A percentile compares a stretch with the other conserved stretches of the same genome.
These are phyloP conservation scores for Penicillium sp. DNA, from an alignment of 2,329 filamentous ascomycete genomes.

Conservation along the genomic window DNA sequence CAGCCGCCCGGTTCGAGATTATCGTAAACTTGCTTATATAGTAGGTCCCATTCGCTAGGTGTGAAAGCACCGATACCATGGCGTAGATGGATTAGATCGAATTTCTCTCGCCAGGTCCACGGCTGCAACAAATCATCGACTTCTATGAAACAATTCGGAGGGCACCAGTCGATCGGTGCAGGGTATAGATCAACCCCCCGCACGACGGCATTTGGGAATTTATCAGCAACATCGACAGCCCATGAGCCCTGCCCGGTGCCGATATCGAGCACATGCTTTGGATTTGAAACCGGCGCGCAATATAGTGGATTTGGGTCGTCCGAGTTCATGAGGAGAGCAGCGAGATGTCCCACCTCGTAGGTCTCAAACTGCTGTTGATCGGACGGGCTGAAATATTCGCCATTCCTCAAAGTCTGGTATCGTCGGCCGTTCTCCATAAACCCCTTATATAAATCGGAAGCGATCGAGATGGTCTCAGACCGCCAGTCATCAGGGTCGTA, in stretches of 20 bases:
- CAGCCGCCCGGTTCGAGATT: background rate
- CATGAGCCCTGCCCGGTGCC: conserved; percentile 20
- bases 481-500: background rate
- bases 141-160: background rate
- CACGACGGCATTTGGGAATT: background rate
- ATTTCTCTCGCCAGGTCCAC: background rate
- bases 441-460: background rate
- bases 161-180: background rate
- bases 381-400: background rate
- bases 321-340: conserved; percentile 18
- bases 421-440: background rate
- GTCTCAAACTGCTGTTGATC: conserved; percentile 1
- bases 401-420: background rate
- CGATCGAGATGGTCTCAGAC: background rate
- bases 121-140: background rate
- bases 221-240: background rate
- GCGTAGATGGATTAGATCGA: background rate
- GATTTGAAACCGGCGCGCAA: conserved; percentile 11
- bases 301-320: conserved; percentile 17
- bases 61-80: background rate
- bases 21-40: background rate
- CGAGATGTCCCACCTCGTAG: conserved; percentile 15
- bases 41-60: background rate
- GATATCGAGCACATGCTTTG: conserved; percentile 19
- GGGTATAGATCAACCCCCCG: background rate